Percentiles rank a stretch among this genome's conserved stretches.
Conservation (phyloP, 352 stramenopile genomes). For the Phytophthora agathidicida region DNA sequence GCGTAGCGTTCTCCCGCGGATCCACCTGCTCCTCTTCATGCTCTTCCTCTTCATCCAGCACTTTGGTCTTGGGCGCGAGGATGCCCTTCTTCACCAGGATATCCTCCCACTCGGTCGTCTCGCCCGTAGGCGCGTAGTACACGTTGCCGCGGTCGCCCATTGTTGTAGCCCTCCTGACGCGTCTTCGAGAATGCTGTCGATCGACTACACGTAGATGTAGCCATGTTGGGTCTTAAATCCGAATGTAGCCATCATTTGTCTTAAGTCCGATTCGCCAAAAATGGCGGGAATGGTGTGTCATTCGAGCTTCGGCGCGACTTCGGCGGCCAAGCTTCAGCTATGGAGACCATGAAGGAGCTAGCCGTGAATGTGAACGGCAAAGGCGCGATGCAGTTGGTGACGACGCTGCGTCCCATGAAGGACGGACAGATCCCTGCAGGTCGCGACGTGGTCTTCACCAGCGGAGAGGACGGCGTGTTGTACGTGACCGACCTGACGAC, state of each 20-base stretch:
- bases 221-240: too few species aligned
- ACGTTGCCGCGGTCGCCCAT: conserved; percentile 84
- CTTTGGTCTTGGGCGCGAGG: conserved; percentile 88
- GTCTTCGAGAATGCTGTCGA: conserved; percentile 15
- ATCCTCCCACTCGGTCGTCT: conserved; percentile 92
- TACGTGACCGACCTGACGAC: conserved; percentile 72
- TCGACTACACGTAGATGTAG: too few species aligned
- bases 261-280: not conserved
- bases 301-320: conserved; percentile 6
- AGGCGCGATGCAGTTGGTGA: conserved; percentile 67
- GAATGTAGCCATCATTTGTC: too few species aligned
- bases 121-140: conserved; percentile 85
- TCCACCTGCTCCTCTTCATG: conserved; percentile 77
- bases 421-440: conserved; percentile 33
- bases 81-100: conserved; percentile 91
- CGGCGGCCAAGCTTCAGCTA: conserved; percentile 20
- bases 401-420: conserved; percentile 35
- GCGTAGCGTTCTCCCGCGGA: conserved; percentile 76
- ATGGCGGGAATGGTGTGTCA: conserved; percentile 20
- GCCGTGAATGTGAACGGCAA: conserved; percentile 74
- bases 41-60: conserved; percentile 74
- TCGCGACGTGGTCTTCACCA: conserved; percentile 74
- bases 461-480: conserved; percentile 81
- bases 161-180: not conserved
- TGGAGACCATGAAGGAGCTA: conserved; percentile 85